Evolutionary conservation across 169 alveolate genomes (phyloP), one percentile per base, ranked within the genome.

Genomic region (Cryptosporidium andersoni): DNA sequence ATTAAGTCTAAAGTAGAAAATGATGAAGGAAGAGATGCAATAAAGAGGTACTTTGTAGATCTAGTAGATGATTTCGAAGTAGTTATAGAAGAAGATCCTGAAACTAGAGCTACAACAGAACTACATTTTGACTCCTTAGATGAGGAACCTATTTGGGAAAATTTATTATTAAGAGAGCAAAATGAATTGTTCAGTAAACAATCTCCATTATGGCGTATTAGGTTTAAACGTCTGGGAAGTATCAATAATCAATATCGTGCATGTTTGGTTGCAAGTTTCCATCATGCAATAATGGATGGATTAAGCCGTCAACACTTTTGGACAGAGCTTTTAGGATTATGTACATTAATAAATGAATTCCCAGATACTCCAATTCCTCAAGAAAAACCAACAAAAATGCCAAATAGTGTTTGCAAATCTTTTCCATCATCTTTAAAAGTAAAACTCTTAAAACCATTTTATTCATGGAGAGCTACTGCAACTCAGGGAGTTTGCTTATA

Each of bases 261-360:
- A 25, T 80, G 88, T 64, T 63, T 89, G n/a, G 36, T 89, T 49
- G 92, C 90, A 2, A 67, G 89, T 11, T 89, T 89, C 45, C 92
- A 89, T 42, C 92, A 89, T 81, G 82, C 92, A 64, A 67, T 81
- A 42, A 82, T 89, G 74, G 92, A 89, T 51, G 92, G 92, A 45
- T 49, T 89, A 12, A 82, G 91, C 64, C 68, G 92, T 25, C 89
- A 89, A 58, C 64, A 89, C 25, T 89, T 89, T 52, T 89, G 92
- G 92, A 88, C 88, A 9, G 92, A 89, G 40, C 60, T 74, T 6
- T 53, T 74, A 8, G 85, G 85, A 6, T 74, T 74, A 60, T 74
- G 85, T 47, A 39, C 45, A n/a, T 64, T 74, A 45, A 58, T 68
- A 7, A 74, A 74, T 43, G 68, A 58, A 37, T 74, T 56, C 47